Base-by-base conservation (phyloP, 1,139 yeast genomes). In the Hyphopichia buzzinii region DNA sequence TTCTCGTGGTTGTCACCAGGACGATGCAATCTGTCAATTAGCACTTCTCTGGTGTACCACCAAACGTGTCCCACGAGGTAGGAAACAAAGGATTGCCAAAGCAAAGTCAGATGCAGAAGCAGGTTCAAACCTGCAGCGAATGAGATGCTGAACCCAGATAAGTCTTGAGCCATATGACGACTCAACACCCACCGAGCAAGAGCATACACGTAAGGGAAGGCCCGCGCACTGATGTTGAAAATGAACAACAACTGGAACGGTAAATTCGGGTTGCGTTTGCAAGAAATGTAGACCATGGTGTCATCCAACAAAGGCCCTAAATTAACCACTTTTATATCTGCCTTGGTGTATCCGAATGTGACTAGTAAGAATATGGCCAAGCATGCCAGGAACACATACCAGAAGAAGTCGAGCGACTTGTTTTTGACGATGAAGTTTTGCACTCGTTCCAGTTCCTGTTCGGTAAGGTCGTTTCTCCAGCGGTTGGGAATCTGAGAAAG, bases 21-120 rank as follows among this genome's bases (percentile, higher is more conserved):
- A 34, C 40, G 40, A 39, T 59, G 57, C 14, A 57, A 33, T 4
- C 38, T 37, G 3, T 41, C 30, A 17, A 63, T 43, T 12, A 59
- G 40, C 23, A 57, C 52, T 14, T 54, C 57, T 17, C 62, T 48
- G 3, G 47, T 24, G 35, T 50, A 64, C 74, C 74, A 69, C 73
- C 72, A 68, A 19, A 58, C 38, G 40, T 70, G 74, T 3, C 66
- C 69, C 26, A 64, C 38, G 0, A 42, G 39, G 30, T 49, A 49
- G 26, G 55, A 47, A 10, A 63, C 37, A 5, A 52, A 22, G n/a
- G 48, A 44, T 35, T 41, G 45, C 58, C 57, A 58, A 7, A 50
- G 38, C 8, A 40, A 36, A 8, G 41, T 41, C 25, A 36, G 43
- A 12, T 19, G 21, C 34, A 24, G 13, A 8, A 31, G 25, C 2